These are phyloP conservation scores for Agrostemma githago DNA, from an alignment of 148 eudicot species.

Conservation along the genomic window DNA sequence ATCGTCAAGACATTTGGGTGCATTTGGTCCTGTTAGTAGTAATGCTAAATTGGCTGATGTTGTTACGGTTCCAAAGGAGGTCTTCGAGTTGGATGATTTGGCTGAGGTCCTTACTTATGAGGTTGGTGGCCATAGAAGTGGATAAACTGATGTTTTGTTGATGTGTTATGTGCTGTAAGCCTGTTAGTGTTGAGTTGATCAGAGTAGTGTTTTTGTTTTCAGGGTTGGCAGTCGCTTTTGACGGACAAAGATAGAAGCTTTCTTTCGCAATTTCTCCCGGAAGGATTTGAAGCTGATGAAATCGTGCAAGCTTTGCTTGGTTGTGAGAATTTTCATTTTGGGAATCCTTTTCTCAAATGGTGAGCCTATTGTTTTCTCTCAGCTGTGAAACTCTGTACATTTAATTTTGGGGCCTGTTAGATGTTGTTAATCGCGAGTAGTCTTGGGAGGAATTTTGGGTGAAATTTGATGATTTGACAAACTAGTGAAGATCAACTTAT, in stretches of 20 bases:
- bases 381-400: background rate
- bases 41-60: constrained; percentile 60
- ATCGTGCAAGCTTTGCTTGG: constrained; percentile 58
- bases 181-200: background rate
- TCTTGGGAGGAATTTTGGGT: background rate
- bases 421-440: background rate
- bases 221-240: constrained; percentile 78
- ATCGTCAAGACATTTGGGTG: constrained; percentile 50
- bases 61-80: constrained; percentile 54
- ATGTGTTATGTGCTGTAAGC: background rate
- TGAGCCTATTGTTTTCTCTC: constrained; percentile 27
- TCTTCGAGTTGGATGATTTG: constrained; percentile 59
- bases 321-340: constrained; percentile 68
- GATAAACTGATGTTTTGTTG: background rate
- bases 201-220: constrained; percentile 13
- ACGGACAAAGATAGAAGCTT: constrained; percentile 59
- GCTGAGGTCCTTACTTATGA: constrained; percentile 59
- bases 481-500: background rate
- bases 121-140: constrained; percentile 33
- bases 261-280: constrained; percentile 71
- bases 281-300: constrained; percentile 41
- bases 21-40: constrained; percentile 38
- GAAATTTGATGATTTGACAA: background rate
- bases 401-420: background rate
- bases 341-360: constrained; percentile 74